Conservation (phyloP, 192 early-diverging fungal species). For the Globomyces pollinis-pini region DNA sequence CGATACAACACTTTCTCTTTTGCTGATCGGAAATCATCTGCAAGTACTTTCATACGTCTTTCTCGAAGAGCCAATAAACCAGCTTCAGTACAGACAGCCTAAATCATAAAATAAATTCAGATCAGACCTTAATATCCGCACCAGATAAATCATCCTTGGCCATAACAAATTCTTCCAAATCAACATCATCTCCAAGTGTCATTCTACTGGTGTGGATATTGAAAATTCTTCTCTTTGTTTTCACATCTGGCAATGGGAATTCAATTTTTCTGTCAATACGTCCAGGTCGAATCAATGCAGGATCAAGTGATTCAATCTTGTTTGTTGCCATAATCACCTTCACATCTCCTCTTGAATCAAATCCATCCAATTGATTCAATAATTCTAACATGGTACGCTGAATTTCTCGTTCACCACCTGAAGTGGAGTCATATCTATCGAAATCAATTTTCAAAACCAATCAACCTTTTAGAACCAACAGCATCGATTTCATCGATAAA, state of each 20-base stretch:
- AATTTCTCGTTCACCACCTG: slow-evolving; percentile 97
- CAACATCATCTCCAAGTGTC: slow-evolving; percentile 97
- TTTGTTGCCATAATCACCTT: slow-evolving; percentile 99
- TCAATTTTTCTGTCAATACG: slow-evolving; percentile 98
- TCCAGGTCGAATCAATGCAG: slow-evolving; percentile 92
- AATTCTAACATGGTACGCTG: slow-evolving; percentile 96
- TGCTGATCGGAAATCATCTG: slow-evolving; percentile 94
- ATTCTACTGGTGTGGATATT: slow-evolving; percentile 91
- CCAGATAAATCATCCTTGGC: slow-evolving; percentile 98
- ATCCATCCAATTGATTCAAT: slow-evolving; percentile 99
- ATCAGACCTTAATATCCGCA: slow-evolving; percentile 90
- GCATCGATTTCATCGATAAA: slow-evolving; percentile 99
- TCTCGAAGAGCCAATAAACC: slow-evolving; percentile 94
- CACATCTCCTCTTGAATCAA: slow-evolving; percentile 95
- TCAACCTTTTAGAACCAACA: slow-evolving; percentile 86
- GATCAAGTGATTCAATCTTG: slow-evolving; percentile 93
- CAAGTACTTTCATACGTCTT: slow-evolving; percentile 96
- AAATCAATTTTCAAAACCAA: slow-evolving; percentile 39
- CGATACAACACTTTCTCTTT: slow-evolving; percentile 98
- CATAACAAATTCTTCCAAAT: slow-evolving; percentile 98
- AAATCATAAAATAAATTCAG: not conserved
- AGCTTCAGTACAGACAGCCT: slow-evolving; percentile 99
- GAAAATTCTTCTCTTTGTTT: slow-evolving; percentile 96
- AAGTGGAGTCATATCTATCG: slow-evolving; percentile 97
- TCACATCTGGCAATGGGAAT: slow-evolving; percentile 95